A percentile compares a stretch with the other conserved stretches of the same genome.
These are phyloP conservation scores for Chamaecrista fasciculata DNA, from an alignment of 306 rosid species.

Conservation along the genomic window DNA sequence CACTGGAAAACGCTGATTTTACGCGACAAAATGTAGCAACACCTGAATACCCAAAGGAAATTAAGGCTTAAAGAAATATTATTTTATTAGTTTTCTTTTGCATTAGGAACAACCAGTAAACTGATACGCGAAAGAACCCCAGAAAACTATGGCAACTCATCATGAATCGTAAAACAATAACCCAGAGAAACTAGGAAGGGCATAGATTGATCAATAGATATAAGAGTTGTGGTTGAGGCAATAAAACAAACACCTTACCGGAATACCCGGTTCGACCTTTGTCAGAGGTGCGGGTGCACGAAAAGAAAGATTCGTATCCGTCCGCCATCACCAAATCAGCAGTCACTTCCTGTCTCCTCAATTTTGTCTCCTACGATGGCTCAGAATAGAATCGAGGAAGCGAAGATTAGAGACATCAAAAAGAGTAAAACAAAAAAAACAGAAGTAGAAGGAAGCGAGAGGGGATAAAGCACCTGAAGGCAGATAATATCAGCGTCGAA, in stretches of 20 bases:
- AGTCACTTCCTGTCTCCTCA: conserved; percentile 68
- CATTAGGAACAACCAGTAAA: conserved; percentile 12
- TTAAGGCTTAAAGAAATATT: not conserved
- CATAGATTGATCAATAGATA: not conserved
- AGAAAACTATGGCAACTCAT: not conserved
- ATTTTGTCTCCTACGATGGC: conserved; percentile 65
- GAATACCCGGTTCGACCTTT: conserved; percentile 82
- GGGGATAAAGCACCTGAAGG: conserved; percentile 48
- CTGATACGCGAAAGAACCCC: not conserved
- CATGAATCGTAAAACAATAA: not conserved
- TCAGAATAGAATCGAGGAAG: not conserved
- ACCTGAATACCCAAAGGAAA: conserved; percentile 45
- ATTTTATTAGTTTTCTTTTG: not conserved
- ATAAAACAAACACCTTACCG: conserved; percentile 47
- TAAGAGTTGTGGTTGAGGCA: conserved; percentile 10
- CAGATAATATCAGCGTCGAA: conserved; percentile 84
- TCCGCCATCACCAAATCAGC: conserved; percentile 73
- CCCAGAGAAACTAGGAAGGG: not conserved
- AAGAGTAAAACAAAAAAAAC: not conserved
- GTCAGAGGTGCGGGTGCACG: conserved; percentile 72
- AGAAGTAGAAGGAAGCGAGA: not conserved
- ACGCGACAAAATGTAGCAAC: conserved; percentile 92
- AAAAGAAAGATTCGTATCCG: conserved; percentile 86
- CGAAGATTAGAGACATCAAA: not conserved
- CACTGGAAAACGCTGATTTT: conserved; percentile 73